Evolutionary conservation across 805 yeast genomes (phyloP), one percentile per base, ranked within the genome.

Genomic region (Wickerhamomyces queroliae): DNA sequence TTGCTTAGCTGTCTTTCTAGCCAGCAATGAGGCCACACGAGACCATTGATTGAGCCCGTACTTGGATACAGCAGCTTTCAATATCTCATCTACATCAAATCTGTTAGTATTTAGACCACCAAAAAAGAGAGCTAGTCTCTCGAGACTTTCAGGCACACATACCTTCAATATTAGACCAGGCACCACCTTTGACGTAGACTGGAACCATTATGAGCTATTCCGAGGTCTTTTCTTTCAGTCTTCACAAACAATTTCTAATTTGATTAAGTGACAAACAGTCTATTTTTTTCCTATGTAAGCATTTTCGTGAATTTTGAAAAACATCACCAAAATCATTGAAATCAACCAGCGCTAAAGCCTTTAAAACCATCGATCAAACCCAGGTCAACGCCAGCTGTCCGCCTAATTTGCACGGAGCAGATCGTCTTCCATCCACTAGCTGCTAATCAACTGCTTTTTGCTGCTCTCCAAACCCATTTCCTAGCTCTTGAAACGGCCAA

Each of bases 11-110:
- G 89, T 81, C 60, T 91, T 91, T 56, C 84, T 78, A 6, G 87
- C 81, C 26, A 91, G 64, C 33, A 91, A 68, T 1, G 97, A 88
- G 1, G 96, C 84, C 5, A 91, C 91, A 37, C 96, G 74, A 12
- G 93, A 74, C 99, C 99, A 91, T 53, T 93, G 96, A 50, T 86
- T 89, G 16, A 89, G 67, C 0, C 99, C 99, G 59, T 91, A 91
- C 56, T 91, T 93, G 29, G 93, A 75, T 2, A 93, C 85, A 2
- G 96, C 96, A 0, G 96, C 95, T 47, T 82, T 80, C 32, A 91
- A 66, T 33, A 93, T 83, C 59, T 88, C 91, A 60, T 93, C 99
- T 47, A 23, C 21, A 18, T 17, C 6, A 23, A 15, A 4, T 47
- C 74, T 16, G 46, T 44, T 42, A 46, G 46, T 42, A 31, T 3